These are phyloP conservation scores for Apiospora saccharicola DNA, from an alignment of 2,329 filamentous ascomycete species.

Conservation along the genomic window DNA sequence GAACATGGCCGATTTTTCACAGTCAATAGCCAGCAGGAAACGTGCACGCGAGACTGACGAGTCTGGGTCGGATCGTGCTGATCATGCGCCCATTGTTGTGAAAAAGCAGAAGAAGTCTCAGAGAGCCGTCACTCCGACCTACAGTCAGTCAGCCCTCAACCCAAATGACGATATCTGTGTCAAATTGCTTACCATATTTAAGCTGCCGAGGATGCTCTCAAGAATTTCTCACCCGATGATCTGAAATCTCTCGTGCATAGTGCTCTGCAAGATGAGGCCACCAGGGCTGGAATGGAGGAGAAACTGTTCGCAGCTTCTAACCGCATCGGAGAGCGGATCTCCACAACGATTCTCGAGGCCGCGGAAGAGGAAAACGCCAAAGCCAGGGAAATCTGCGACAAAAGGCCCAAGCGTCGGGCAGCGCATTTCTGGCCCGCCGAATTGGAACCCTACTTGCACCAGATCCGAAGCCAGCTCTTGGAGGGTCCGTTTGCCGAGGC, in stretches of 20 bases:
- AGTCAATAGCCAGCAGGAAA: neutral
- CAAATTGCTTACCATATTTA: neutral
- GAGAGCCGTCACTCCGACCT: neutral
- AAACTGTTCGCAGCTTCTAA: neutral
- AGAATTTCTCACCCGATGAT: neutral
- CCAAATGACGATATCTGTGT: neutral
- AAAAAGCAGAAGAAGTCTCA: neutral
- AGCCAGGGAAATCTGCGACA: neutral
- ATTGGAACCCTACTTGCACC: neutral
- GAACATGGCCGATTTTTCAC: neutral
- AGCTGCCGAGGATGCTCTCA: constrained; percentile 6
- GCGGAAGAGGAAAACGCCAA: neutral
- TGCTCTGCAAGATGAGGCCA: neutral
- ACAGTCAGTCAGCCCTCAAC: neutral
- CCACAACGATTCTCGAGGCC: neutral
- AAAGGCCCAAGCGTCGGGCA: neutral
- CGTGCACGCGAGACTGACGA: neutral
- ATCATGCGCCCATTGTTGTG: neutral
- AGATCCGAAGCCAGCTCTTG: neutral
- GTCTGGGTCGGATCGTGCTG: neutral
- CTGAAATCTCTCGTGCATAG: neutral
- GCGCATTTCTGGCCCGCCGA: neutral
- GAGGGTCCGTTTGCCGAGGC: neutral
- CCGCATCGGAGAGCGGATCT: constrained; percentile 1
- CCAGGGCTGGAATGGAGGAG: neutral